phyloP scores from a whole-genome alignment of 148 eudicot species.

The Rhododendron williamsianum region DNA sequence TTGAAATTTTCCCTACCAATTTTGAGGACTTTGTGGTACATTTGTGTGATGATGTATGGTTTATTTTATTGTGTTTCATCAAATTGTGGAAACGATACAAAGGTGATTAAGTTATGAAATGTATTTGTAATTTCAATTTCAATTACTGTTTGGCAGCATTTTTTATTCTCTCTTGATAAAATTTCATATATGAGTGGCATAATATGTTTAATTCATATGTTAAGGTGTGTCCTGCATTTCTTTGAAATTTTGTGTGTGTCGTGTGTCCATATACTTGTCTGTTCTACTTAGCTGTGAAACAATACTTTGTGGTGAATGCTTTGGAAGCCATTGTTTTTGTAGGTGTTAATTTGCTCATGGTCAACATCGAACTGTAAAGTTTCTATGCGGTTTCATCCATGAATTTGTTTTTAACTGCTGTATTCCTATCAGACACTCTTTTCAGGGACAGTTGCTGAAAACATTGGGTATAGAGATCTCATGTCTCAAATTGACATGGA shows the following conservation, averaged over 20 bases:
- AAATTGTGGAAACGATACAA: background rate
- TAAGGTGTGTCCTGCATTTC: background rate
- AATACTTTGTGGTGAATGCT: background rate
- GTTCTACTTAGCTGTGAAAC: background rate
- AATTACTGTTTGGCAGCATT: background rate
- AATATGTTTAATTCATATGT: background rate
- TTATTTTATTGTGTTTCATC: background rate
- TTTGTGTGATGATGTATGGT: background rate
- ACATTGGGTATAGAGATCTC: slow-evolving; percentile 85
- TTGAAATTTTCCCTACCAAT: background rate
- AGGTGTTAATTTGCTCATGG: background rate
- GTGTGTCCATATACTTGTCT: background rate
- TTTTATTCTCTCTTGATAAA: background rate
- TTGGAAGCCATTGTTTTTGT: background rate
- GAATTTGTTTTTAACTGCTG: background rate
- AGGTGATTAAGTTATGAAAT: background rate
- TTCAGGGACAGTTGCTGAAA: slow-evolving; percentile 89
- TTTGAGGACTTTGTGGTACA: background rate
- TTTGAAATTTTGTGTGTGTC: background rate
- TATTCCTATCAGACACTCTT: slow-evolving; percentile 61
- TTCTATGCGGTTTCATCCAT: background rate
- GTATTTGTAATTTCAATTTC: background rate
- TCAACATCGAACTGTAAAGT: background rate
- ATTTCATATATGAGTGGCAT: background rate
- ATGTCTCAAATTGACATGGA: slow-evolving; percentile 64